Base-by-base conservation (phyloP, 1,139 yeast species). In the Taphrina deformans region DNA sequence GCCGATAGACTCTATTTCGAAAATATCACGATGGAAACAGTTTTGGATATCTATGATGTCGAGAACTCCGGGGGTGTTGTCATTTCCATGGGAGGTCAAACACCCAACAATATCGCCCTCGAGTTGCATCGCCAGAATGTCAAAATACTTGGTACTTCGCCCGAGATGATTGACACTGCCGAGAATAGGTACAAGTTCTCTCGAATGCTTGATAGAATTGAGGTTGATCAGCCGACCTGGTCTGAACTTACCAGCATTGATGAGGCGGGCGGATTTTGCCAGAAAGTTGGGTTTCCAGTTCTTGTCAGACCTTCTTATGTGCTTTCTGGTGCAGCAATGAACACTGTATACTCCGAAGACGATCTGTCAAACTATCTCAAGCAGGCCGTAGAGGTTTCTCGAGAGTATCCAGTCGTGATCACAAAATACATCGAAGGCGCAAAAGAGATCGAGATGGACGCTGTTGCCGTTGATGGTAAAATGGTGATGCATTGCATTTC, bases 181-280 rank as follows among this genome's bases (percentile, higher is more conserved):
- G 99, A 93, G 81, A 92, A 93, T 79, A 85, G 99, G 80, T 92
- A 91, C 83, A 95, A 93, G 80, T 93, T 93, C 81, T 90, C 97
- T 62, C 89, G 97, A 80, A 92, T 93, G 95, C 83, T 93, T 80
- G 99, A 93, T 78, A 85, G 85, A 73, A 93, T 93, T 73, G 97
- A 96, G 66, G 98, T 93, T 71, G 99, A 93, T 79, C 99, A 93
- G 79, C 99, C 99, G 63, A 97, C 97, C 58, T 93, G 99, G 99
- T 93, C 92, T 78, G 99, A 93, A 79, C 85, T 93, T 73, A 91
- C 98, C 46, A 89, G 97, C 26, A 82, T 91, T 69, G 93, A 83
- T 55, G 99, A 93, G 76, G 99, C 99, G 66, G 96, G 90, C 78
- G 85, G 80, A 62, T 93, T 93, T 76, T 98, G 98, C 69, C 88